Evolutionary conservation across 2,329 filamentous ascomycete genomes (phyloP), one percentile per base, ranked within the genome.

Genomic region (Apiospora phragmitis): DNA sequence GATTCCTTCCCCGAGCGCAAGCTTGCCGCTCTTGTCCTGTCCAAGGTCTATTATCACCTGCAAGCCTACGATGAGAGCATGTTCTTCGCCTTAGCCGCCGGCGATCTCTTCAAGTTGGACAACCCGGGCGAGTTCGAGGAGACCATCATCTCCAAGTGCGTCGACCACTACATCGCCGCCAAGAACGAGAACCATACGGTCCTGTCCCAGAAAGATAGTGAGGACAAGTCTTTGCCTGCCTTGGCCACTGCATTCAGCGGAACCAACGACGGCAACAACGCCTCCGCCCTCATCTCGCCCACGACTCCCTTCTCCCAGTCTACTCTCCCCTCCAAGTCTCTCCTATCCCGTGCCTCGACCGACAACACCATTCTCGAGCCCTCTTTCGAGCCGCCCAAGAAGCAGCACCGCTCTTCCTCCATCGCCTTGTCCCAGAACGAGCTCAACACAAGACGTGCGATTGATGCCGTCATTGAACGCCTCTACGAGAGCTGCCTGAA

Each of bases 31-130:
- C 88, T 99, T 67, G 94, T 99, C 69, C 93, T 97, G 59, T 93
- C 96, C 76, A 99, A 99, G 88, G 94, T 98, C 76, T 99, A 98
- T 86, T 99, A 98, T 81, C 96, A 99, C 81, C 91, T 99, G 69
- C 94, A 98, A 84, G 96, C 96, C 81, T 99, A 99, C 86, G 96
- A 98, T 81, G 96, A 99, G 85, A 98, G 95, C 83, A 98, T 99
- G 95, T 93, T 94, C 68, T 98, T 99, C 83, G 96, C 96, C 74
- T 90, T 99, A 65, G 95, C 94, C 71, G 95, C 96, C 32, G 96
- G 96, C 72, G 94, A 98, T 80, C 91, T 97, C 67, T 98, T 99
- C 87, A 94, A 97, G 85, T 89, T 98, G 75, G 93, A 98, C 78
- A 89, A 92, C 69, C 92, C 93, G 68, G 93, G 94, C 82, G 96